phyloP scores from a whole-genome alignment of 108 stramenopile genomes.

The Craspedostauros australis region DNA sequence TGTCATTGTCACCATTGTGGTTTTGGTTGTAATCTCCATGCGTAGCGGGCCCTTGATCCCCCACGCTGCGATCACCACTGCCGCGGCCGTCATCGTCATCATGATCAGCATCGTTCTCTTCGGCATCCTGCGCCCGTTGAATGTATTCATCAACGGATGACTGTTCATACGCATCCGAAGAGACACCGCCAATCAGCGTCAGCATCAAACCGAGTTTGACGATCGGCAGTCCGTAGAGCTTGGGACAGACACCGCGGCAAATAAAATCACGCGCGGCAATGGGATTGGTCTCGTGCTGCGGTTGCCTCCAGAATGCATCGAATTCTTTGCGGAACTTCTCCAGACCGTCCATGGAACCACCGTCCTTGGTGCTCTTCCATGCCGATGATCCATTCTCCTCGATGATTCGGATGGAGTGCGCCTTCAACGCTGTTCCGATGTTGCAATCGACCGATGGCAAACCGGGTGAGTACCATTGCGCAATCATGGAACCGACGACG shows the following conservation, averaged over 20 bases:
- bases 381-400: constrained; percentile 38
- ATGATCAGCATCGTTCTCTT: constrained; percentile 5
- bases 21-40: too few species aligned
- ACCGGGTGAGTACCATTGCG: constrained; percentile 77
- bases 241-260: constrained; percentile 89
- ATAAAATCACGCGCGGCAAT: constrained; percentile 90
- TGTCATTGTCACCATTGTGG: too few species aligned
- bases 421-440: constrained; percentile 82
- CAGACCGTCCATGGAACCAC: constrained; percentile 1
- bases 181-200: constrained; percentile 89
- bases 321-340: constrained; percentile 84
- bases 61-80: too few species aligned
- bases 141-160: too few species aligned
- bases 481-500: constrained; percentile 84
- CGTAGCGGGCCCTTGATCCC: too few species aligned
- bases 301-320: constrained; percentile 76
- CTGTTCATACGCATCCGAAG: constrained; percentile 10
- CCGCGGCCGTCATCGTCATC: constrained; percentile 17
- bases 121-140: too few species aligned
- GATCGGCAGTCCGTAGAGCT: constrained; percentile 89
- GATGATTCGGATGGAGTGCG: constrained; percentile 80
- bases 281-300: constrained; percentile 27
- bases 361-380: constrained; percentile 13
- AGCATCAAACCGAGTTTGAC: constrained; percentile 93
- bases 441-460: constrained; percentile 56